These are phyloP conservation scores for Scytalidium sp. DNA, from an alignment of 2,329 filamentous ascomycete genomes.

Conservation along the genomic window DNA sequence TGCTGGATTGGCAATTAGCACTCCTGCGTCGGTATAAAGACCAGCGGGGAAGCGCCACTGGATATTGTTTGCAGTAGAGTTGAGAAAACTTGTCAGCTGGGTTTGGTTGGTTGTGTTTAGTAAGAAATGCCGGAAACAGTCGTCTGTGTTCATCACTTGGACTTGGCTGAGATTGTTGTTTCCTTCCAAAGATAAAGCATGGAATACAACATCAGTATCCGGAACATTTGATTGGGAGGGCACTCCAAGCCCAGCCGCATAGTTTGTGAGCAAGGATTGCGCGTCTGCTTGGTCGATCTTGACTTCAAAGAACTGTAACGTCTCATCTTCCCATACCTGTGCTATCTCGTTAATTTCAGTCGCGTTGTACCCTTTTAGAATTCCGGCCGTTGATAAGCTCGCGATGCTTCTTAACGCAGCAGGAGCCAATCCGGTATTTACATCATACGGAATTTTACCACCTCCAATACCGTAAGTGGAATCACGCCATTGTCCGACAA, in stretches of 20 bases:
- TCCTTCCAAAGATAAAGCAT: slow-evolving; percentile 55
- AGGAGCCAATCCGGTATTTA: slow-evolving; percentile 61
- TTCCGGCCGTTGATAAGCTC: slow-evolving; percentile 42
- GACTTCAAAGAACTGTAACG: slow-evolving; percentile 54
- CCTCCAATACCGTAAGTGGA: slow-evolving; percentile 57
- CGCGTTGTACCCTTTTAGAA: slow-evolving; percentile 39
- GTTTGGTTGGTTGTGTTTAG: slow-evolving; percentile 56
- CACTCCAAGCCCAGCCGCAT: slow-evolving; percentile 42
- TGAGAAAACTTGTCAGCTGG: slow-evolving; percentile 54
- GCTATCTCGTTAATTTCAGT: slow-evolving; percentile 46
- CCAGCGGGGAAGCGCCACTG: slow-evolving; percentile 56
- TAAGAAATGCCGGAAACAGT: slow-evolving; percentile 61
- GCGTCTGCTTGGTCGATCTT: slow-evolving; percentile 42
- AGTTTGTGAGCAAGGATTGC: slow-evolving; percentile 42
- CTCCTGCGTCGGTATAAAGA: slow-evolving; percentile 51
- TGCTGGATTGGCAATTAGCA: slow-evolving; percentile 60
- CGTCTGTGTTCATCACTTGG: slow-evolving; percentile 60
- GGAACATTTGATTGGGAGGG: slow-evolving; percentile 40
- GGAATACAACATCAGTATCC: slow-evolving; percentile 45
- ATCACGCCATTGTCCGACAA: slow-evolving; percentile 63
- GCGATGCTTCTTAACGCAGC: slow-evolving; percentile 58
- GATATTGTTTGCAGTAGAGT: slow-evolving; percentile 55
- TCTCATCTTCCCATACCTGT: slow-evolving; percentile 59
- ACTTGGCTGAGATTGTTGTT: slow-evolving; percentile 46
- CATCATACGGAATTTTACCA: slow-evolving; percentile 61